Evolutionary conservation across 192 early-diverging fungal species (phyloP).

Genomic region (Coemansia sp.): DNA sequence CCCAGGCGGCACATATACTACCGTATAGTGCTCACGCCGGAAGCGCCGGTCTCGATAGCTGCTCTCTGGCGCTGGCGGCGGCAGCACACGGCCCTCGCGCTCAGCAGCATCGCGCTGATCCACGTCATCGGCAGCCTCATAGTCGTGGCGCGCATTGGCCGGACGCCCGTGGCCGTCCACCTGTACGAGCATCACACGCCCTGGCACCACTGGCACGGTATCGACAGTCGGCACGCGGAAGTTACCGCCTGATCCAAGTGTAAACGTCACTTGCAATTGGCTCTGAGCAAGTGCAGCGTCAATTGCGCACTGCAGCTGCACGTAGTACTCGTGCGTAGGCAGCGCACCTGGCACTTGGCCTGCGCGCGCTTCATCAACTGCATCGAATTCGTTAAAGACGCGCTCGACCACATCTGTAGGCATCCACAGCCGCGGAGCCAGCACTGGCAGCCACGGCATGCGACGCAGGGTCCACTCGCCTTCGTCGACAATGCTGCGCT

Average conservation of each 20-base stretch:
- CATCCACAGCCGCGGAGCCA: conserved; percentile 51
- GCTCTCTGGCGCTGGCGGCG: conserved; percentile 34
- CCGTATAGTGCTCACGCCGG: conserved; percentile 60
- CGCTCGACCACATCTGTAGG: conserved; percentile 56
- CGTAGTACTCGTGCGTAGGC: conserved; percentile 24
- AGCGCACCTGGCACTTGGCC: conserved; percentile 14
- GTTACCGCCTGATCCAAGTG: conserved; percentile 59
- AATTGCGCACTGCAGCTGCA: conserved; percentile 31
- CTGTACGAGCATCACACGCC: conserved; percentile 78
- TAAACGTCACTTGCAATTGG: conserved; percentile 57
- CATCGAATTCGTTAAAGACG: conserved; percentile 33
- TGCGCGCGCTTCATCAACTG: conserved; percentile 25
- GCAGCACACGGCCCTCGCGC: conserved; percentile 26
- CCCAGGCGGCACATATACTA: conserved; percentile 78
- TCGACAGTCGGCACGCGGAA: conserved; percentile 85
- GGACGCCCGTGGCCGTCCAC: conserved; percentile 61
- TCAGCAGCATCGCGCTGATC: conserved; percentile 25
- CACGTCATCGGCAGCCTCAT: conserved; percentile 61
- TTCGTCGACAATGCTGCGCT: conserved; percentile 71
- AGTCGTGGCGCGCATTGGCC: conserved; percentile 58
- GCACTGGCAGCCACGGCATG: conserved; percentile 56
- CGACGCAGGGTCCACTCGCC: conserved; percentile 58
- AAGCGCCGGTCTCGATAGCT: conserved; percentile 59
- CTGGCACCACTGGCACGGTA: conserved; percentile 76
- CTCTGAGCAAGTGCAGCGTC: conserved; percentile 48